These are phyloP conservation scores for Phyllosticta capitalensis DNA, from an alignment of 2,329 filamentous ascomycete species.

Conservation along the genomic window DNA sequence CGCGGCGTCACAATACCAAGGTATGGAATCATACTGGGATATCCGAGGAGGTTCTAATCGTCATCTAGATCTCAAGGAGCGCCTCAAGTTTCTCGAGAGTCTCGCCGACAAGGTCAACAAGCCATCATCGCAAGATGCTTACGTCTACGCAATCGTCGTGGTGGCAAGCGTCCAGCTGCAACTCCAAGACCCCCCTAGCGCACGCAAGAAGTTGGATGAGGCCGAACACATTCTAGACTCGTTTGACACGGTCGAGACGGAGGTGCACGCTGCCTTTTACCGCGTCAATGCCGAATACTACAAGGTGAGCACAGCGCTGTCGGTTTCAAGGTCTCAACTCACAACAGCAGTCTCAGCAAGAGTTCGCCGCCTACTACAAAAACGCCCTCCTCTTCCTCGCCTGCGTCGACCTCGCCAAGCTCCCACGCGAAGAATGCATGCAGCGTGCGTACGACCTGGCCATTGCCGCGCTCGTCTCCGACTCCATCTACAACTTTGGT, in stretches of 20 bases:
- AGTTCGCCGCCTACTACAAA: conserved; percentile 95
- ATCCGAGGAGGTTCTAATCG: conserved; percentile 19
- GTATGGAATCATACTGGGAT: conserved; percentile 33
- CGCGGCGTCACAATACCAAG: conserved; percentile 74
- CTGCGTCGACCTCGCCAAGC: conserved; percentile 74
- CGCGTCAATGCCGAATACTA: conserved; percentile 92
- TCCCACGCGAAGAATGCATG: conserved; percentile 66
- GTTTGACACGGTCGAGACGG: conserved; percentile 90
- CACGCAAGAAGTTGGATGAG: conserved; percentile 75
- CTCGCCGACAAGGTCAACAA: conserved; percentile 85
- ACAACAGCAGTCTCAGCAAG: conserved; percentile 55
- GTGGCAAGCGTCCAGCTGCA: conserved; percentile 80
- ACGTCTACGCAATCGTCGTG: conserved; percentile 86
- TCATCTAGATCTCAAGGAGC: conserved; percentile 67
- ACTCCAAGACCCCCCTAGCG: conserved; percentile 68
- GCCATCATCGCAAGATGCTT: conserved; percentile 86
- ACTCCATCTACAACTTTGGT: conserved; percentile 98
- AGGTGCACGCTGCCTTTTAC: conserved; percentile 95
- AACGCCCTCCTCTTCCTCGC: conserved; percentile 96
- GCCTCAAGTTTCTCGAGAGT: conserved; percentile 72
- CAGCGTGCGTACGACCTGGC: conserved; percentile 84
- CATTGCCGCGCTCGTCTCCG: conserved; percentile 84
- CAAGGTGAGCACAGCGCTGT: conserved; percentile 43
- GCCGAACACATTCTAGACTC: conserved; percentile 81
- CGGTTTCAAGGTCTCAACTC: neutral